A percentile compares a stretch with the other conserved stretches of the same genome.
These are phyloP conservation scores for Trifolium repens DNA, from an alignment of 306 rosid species.

Conservation along the genomic window DNA sequence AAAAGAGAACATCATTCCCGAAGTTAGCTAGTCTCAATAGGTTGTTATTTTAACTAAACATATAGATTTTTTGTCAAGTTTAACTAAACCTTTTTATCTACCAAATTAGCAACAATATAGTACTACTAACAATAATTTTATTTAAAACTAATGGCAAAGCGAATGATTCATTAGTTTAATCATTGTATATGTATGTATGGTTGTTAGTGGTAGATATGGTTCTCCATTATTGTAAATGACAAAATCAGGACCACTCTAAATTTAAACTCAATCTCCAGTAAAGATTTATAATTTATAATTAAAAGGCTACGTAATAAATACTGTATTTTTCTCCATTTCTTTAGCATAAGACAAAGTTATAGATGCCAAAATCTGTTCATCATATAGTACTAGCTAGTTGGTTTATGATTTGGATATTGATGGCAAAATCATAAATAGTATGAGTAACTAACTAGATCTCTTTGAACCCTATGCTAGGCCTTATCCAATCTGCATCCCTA, in stretches of 20 bases:
- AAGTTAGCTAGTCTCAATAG: too few species aligned
- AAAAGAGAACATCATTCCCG: too few species aligned
- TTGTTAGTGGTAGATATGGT: conserved; percentile 14
- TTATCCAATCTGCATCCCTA: background rate
- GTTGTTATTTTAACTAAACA: too few species aligned
- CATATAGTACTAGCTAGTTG: background rate
- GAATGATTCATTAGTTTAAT: background rate
- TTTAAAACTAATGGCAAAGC: background rate
- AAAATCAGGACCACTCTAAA: conserved; percentile 27
- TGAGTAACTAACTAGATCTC: background rate
- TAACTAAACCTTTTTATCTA: too few species aligned
- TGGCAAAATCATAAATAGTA: conserved; percentile 28
- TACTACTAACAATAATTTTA: too few species aligned
- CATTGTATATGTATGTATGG: background rate
- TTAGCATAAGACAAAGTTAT: conserved; percentile 37
- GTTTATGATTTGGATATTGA: background rate
- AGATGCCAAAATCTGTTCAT: background rate
- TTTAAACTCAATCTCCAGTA: conserved; percentile 1
- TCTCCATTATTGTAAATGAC: conserved; percentile 16
- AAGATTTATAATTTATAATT: background rate
- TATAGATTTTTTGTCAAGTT: too few species aligned
- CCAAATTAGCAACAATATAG: too few species aligned
- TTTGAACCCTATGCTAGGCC: background rate
- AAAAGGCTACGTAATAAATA: background rate
- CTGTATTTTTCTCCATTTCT: background rate